Percentiles rank a stretch among this genome's conserved stretches.
phyloP scores from a whole-genome alignment of 192 early-diverging fungal genomes.

The Umbelopsis ramanniana region DNA sequence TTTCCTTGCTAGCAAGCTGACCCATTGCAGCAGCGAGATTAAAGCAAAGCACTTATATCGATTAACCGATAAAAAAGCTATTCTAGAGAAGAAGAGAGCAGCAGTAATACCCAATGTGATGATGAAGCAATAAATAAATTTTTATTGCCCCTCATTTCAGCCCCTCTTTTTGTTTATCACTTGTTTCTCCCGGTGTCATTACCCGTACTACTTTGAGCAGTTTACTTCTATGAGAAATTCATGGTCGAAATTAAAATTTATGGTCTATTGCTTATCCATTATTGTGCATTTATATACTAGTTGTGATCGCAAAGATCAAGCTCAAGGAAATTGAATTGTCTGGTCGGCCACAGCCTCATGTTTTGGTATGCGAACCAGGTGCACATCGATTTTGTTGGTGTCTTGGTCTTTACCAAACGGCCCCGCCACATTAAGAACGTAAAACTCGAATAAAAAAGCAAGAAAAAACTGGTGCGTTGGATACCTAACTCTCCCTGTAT shows the following conservation, averaged over 20 bases:
- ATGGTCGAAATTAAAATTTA: constrained; percentile 23
- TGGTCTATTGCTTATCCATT: neutral
- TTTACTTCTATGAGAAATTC: constrained; percentile 17
- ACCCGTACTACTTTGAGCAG: neutral
- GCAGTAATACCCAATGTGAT: constrained; percentile 10
- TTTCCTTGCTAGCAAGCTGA: constrained; percentile 16
- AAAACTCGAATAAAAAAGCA: too few species aligned
- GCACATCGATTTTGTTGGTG: neutral
- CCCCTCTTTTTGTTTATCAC: constrained; percentile 20
- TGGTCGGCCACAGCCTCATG: neutral
- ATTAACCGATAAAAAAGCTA: neutral
- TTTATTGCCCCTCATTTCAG: constrained; percentile 24
- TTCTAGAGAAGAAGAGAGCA: neutral
- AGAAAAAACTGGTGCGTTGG: too few species aligned
- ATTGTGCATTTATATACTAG: constrained; percentile 22
- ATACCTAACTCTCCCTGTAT: neutral
- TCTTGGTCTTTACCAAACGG: too few species aligned
- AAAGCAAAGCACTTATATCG: neutral
- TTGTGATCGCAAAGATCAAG: neutral
- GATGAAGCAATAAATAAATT: constrained; percentile 23
- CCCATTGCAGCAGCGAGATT: constrained; percentile 15
- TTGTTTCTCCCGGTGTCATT: neutral
- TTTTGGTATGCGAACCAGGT: neutral
- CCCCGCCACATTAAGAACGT: too few species aligned
- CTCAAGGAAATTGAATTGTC: neutral